phyloP scores from a whole-genome alignment of 2,329 filamentous ascomycete genomes.

The Penicillium sp. region DNA sequence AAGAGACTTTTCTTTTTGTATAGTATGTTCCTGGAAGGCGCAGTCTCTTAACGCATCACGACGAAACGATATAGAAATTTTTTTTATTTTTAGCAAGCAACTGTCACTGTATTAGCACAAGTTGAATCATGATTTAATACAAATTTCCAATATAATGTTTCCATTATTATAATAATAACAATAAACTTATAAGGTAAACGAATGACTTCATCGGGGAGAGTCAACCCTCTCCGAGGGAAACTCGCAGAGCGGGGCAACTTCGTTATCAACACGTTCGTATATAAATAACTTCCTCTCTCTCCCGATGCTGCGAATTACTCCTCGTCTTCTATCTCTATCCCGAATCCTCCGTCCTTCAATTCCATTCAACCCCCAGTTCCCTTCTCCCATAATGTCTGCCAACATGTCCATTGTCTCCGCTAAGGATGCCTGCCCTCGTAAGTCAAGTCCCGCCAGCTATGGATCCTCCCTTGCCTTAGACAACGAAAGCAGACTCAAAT shows the following conservation, averaged over 20 bases:
- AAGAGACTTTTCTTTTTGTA: neutral
- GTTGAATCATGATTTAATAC: neutral
- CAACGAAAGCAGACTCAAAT: neutral
- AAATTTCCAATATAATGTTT: neutral
- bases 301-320: conserved; percentile 24
- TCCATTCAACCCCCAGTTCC: conserved; percentile 10
- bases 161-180: neutral
- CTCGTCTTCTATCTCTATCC: conserved; percentile 24
- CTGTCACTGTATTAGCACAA: neutral
- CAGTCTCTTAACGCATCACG: conserved; percentile 13
- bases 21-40: conserved; percentile 7
- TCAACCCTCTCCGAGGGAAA: conserved; percentile 20
- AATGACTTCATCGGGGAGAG: conserved; percentile 7
- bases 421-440: conserved; percentile 47
- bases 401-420: conserved; percentile 40
- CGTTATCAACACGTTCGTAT: conserved; percentile 4
- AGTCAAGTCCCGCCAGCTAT: conserved; percentile 20
- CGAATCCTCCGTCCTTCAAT: conserved; percentile 8
- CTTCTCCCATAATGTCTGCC: conserved; percentile 33
- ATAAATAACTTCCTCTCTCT: conserved; percentile 9
- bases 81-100: neutral
- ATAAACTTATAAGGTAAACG: neutral
- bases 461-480: neutral
- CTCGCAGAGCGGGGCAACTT: conserved; percentile 15
- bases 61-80: conserved; percentile 16